These are phyloP conservation scores for Suillus variegatus DNA, from an alignment of 768 basidiomycete genomes.

Conservation along the genomic window DNA sequence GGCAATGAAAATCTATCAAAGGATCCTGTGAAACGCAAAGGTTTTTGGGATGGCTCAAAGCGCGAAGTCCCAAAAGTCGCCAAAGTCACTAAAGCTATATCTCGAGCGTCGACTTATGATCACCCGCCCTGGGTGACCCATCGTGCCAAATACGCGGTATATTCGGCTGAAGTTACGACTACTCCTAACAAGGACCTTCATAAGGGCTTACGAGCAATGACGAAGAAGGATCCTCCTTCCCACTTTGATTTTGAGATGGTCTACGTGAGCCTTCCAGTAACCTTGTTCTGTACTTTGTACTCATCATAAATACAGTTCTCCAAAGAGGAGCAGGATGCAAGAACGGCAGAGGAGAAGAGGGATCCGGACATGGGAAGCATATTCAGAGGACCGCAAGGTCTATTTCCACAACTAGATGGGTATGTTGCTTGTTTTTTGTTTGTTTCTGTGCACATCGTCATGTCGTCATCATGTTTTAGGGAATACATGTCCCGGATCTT, in stretches of 20 bases:
- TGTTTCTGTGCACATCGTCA: not conserved
- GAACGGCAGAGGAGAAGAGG: constrained; percentile 59
- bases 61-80: not conserved
- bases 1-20: not conserved
- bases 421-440: constrained; percentile 28
- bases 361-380: constrained; percentile 67
- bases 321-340: constrained; percentile 72
- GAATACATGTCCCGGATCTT: constrained; percentile 62
- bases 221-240: constrained; percentile 86
- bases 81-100: not conserved
- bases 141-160: constrained; percentile 12
- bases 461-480: constrained; percentile 35
- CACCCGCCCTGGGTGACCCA: not conserved
- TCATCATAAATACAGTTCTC: constrained; percentile 51
- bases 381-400: constrained; percentile 59
- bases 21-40: constrained; percentile 9
- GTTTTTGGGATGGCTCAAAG: constrained; percentile 8
- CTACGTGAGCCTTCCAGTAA: constrained; percentile 53
- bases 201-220: constrained; percentile 75
- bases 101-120: not conserved
- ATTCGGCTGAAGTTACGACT: constrained; percentile 47
- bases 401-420: constrained; percentile 82
- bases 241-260: constrained; percentile 77
- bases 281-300: not conserved
- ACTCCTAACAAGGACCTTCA: constrained; percentile 58